phyloP scores from a whole-genome alignment of 192 early-diverging fungal species.

The Podochytrium sp. region DNA sequence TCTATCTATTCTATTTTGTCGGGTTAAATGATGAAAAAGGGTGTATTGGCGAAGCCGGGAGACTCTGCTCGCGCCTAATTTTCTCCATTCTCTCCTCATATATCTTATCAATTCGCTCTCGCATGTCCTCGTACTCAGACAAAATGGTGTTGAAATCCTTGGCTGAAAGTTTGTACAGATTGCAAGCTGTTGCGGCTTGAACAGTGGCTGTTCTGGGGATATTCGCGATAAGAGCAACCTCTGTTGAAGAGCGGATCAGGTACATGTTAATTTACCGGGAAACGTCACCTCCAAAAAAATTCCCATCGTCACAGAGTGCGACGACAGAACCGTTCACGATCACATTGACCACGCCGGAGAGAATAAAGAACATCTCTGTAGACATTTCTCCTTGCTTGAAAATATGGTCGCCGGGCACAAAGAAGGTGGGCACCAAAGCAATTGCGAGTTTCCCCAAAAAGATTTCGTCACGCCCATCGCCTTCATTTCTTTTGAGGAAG shows the following conservation, averaged over 20 bases:
- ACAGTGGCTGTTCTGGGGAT: conserved; percentile 33
- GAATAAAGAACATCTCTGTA: conserved; percentile 43
- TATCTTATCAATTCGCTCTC: conserved; percentile 19
- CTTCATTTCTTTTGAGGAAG: conserved; percentile 28
- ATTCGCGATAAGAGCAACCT: conserved; percentile 32
- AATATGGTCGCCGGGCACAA: conserved; percentile 28
- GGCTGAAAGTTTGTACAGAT: conserved; percentile 17
- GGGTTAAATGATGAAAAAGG: no score
- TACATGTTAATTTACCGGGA: neutral
- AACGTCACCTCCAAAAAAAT: conserved; percentile 39
- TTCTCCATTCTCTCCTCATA: conserved; percentile 30
- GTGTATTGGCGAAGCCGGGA: no score
- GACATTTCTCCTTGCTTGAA: conserved; percentile 36
- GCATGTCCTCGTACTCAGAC: conserved; percentile 29
- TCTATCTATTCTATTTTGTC: neutral
- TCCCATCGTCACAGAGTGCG: conserved; percentile 26
- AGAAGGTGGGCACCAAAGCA: conserved; percentile 28
- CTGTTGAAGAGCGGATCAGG: neutral
- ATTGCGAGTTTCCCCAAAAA: conserved; percentile 33
- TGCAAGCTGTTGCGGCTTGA: conserved; percentile 10
- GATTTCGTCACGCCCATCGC: conserved; percentile 36
- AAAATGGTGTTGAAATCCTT: conserved; percentile 29
- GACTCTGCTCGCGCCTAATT: conserved; percentile 17
- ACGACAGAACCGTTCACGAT: conserved; percentile 32
- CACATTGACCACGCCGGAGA: conserved; percentile 23